Evolutionary conservation across 371 early-diverging fungal genomes (phyloP).

Genomic region (Mycotypha africana): DNA sequence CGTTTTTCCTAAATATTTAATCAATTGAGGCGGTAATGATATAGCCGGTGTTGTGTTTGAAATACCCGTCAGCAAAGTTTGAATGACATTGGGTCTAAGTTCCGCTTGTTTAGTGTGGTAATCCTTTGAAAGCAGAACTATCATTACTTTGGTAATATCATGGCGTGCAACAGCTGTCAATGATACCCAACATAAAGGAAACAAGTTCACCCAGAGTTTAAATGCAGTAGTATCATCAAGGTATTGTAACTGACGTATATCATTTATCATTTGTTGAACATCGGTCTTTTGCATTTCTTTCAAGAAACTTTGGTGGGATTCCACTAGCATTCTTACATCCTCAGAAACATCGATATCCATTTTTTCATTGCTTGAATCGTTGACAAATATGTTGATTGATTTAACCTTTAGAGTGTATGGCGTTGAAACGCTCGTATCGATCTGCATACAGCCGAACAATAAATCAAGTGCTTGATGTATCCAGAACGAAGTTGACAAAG

Average conservation of each 20-base stretch:
- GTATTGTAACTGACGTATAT: conserved; percentile 68
- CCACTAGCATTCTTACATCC: conserved; percentile 33
- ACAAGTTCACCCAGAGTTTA: conserved; percentile 82
- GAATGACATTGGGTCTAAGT: conserved; percentile 88
- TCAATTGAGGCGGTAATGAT: conserved; percentile 86
- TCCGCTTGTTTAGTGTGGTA: conserved; percentile 82
- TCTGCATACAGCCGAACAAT: conserved; percentile 65
- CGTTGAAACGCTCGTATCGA: conserved; percentile 29
- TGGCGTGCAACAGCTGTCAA: conserved; percentile 74
- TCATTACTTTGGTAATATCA: conserved; percentile 75
- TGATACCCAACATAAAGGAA: conserved; percentile 80
- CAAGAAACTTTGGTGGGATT: conserved; percentile 57
- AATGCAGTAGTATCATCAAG: conserved; percentile 65
- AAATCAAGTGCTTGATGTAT: conserved; percentile 87
- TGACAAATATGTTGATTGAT: conserved; percentile 37
- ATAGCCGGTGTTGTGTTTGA: conserved; percentile 68
- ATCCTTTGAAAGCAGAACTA: conserved; percentile 83
- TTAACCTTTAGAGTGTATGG: conserved; percentile 50
- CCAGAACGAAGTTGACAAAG: conserved; percentile 82
- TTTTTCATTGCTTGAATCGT: neutral
- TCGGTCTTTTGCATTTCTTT: conserved; percentile 48
- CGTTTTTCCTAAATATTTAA: conserved; percentile 87
- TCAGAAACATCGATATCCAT: conserved; percentile 26
- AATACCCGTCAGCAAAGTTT: conserved; percentile 84
- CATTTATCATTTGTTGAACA: conserved; percentile 43